Conservation (phyloP, 768 basidiomycete genomes). For the Megacollybia marginata region DNA sequence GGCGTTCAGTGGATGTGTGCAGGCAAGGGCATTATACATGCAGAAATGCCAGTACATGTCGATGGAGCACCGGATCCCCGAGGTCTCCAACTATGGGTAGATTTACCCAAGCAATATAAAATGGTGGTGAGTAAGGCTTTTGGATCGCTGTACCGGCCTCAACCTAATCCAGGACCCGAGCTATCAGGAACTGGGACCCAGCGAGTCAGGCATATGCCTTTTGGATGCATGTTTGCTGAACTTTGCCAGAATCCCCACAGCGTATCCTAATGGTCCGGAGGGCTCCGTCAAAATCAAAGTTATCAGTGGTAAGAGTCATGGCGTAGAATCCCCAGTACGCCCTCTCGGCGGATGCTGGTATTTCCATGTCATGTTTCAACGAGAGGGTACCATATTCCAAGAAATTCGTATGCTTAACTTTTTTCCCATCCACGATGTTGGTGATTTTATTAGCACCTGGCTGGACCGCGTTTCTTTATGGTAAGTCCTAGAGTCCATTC, state of each 20-base stretch:
- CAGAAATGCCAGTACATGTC: constrained; percentile 82
- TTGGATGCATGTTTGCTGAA: neutral
- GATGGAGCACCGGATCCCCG: constrained; percentile 61
- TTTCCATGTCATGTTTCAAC: constrained; percentile 68
- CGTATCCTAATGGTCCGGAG: constrained; percentile 62
- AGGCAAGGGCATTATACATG: constrained; percentile 73
- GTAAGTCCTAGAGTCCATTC: constrained; percentile 31
- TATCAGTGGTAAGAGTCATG: constrained; percentile 85
- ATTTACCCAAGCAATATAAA: constrained; percentile 75
- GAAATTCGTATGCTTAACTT: constrained; percentile 54
- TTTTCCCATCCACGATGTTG: neutral
- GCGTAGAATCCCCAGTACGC: constrained; percentile 79
- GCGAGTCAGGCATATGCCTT: constrained; percentile 33
- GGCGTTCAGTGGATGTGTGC: constrained; percentile 97
- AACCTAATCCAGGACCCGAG: constrained; percentile 47
- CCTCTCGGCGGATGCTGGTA: constrained; percentile 94
- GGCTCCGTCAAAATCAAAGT: constrained; percentile 72
- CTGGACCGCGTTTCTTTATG: constrained; percentile 88
- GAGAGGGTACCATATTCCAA: constrained; percentile 66
- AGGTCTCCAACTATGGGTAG: constrained; percentile 86
- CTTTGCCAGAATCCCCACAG: constrained; percentile 53
- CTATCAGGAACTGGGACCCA: constrained; percentile 75
- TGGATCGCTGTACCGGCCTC: neutral
- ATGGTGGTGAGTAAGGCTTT: constrained; percentile 45
- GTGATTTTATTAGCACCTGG: constrained; percentile 43